Percentiles rank a stretch among this genome's conserved stretches.
Evolutionary conservation across 306 rosid genomes (phyloP).

Genomic region (Sicyos baderoa): DNA sequence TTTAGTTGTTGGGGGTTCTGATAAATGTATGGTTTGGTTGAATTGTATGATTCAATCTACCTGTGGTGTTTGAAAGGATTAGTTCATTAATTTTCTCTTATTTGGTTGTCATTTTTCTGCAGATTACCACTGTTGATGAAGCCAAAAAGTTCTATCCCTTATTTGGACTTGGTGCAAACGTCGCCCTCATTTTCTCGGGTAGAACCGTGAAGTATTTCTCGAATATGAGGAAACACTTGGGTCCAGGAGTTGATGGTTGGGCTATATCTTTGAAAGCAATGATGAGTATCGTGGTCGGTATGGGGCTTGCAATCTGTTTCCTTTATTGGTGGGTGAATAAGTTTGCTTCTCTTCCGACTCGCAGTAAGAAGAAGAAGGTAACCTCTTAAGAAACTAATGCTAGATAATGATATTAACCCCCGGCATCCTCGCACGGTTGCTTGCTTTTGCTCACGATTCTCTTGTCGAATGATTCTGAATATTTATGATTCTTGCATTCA

Average conservation of each 20-base stretch:
- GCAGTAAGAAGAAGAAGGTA: conserved; percentile 96
- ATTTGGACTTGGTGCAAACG: conserved; percentile 88
- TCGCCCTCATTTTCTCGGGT: conserved; percentile 85
- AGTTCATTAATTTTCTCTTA: neutral
- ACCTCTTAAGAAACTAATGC: neutral
- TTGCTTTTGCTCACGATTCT: neutral
- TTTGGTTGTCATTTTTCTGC: conserved; percentile 24
- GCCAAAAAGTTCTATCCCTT: conserved; percentile 88
- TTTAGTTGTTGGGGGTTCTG: neutral
- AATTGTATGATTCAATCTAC: neutral
- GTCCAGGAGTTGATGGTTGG: conserved; percentile 97
- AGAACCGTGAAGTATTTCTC: conserved; percentile 92
- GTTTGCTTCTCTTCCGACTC: conserved; percentile 71
- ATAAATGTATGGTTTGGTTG: neutral
- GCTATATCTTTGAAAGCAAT: conserved; percentile 73
- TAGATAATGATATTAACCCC: neutral
- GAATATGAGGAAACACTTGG: conserved; percentile 63
- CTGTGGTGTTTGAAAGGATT: neutral
- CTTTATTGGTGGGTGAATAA: conserved; percentile 87
- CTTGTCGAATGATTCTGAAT: neutral
- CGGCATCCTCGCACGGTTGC: neutral
- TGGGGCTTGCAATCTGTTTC: conserved; percentile 68
- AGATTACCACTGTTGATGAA: conserved; percentile 85
- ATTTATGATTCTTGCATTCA: conserved; percentile 3
- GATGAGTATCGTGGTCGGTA: conserved; percentile 84